These are phyloP conservation scores for Fraxinus anomala DNA, from an alignment of 257 asterid species.

Conservation along the genomic window DNA sequence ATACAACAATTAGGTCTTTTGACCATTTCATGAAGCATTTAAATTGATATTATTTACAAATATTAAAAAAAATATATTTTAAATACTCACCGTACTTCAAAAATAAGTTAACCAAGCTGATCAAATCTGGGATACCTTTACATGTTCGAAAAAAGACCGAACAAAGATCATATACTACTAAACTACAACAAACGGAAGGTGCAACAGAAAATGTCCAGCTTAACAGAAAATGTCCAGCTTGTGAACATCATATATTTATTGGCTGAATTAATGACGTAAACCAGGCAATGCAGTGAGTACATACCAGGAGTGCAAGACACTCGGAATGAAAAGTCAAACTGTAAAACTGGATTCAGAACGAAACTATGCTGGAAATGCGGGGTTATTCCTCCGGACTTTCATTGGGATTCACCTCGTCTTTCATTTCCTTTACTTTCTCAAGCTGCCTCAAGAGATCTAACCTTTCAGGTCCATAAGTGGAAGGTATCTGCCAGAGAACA, in stretches of 20 bases:
- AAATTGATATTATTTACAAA: background rate
- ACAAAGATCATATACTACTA: background rate
- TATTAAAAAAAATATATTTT: background rate
- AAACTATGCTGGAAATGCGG: background rate
- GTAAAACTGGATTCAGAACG: background rate
- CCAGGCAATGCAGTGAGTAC: background rate
- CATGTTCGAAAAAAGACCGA: background rate
- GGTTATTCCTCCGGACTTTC: conserved; percentile 54
- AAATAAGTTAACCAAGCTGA: background rate
- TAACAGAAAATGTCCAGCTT: background rate
- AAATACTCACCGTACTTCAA: background rate
- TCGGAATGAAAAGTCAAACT: background rate
- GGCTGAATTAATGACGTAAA: background rate
- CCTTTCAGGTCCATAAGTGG: conserved; percentile 93
- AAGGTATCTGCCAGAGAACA: conserved; percentile 73
- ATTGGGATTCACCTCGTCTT: conserved; percentile 49
- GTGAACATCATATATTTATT: no score
- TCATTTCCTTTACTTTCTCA: conserved; percentile 90
- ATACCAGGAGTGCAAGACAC: background rate
- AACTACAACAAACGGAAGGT: background rate
- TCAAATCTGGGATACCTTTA: background rate
- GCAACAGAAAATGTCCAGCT: background rate
- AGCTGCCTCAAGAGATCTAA: conserved; percentile 90
- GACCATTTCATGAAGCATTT: background rate
- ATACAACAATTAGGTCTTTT: background rate